A percentile compares a stretch with the other conserved stretches of the same genome.
phyloP scores from a whole-genome alignment of 345 rosid species.

The Brassica nigra region DNA sequence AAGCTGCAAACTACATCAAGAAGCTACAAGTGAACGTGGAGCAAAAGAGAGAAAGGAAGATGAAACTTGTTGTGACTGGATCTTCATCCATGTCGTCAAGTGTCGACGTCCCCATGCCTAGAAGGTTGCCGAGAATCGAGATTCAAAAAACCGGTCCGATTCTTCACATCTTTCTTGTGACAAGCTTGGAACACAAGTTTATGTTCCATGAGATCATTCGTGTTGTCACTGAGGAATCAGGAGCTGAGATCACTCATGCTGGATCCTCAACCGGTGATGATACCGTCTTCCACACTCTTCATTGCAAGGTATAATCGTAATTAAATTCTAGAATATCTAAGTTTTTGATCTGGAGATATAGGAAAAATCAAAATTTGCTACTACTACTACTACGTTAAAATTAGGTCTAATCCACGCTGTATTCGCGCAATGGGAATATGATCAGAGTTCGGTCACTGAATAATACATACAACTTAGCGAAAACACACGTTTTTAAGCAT shows the following conservation, averaged over 20 bases:
- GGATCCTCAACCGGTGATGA: constrained; percentile 37
- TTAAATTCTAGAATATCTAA: not conserved
- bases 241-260: constrained; percentile 38
- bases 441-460: not conserved
- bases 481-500: not conserved
- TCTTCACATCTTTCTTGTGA: constrained; percentile 35
- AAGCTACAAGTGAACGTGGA: constrained; percentile 38
- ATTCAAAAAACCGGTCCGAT: constrained; percentile 35
- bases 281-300: constrained; percentile 39
- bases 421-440: not conserved
- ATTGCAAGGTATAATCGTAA: constrained; percentile 34
- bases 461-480: not conserved
- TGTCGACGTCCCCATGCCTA: constrained; percentile 5
- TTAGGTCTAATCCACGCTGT: not conserved
- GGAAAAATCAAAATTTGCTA: not conserved
- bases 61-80: constrained; percentile 23
- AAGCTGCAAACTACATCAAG: constrained; percentile 44
- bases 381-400: not conserved
- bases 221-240: constrained; percentile 32
- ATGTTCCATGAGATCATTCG: constrained; percentile 26
- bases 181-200: constrained; percentile 39
- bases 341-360: not conserved
- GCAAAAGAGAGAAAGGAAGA: constrained; percentile 32
- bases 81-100: constrained; percentile 21
- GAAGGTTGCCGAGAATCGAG: constrained; percentile 33